Evolutionary conservation across 2,329 filamentous ascomycete species (phyloP).

Genomic region (Eutypella sp.): DNA sequence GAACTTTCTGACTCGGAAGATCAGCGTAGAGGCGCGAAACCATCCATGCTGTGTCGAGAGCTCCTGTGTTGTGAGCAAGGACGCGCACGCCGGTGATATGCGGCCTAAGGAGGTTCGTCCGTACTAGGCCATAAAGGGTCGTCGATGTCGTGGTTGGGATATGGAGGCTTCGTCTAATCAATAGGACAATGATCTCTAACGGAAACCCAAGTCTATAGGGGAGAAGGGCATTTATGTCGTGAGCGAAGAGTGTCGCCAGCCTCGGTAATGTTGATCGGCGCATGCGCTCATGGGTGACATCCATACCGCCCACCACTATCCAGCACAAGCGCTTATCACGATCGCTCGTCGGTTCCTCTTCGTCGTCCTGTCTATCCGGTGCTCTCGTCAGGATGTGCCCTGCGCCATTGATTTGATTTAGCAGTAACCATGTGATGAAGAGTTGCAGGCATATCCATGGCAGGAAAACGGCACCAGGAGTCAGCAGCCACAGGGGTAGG

Average conservation of each 20-base stretch:
- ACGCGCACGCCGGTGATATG: slow-evolving; percentile 31
- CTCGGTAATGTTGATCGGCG: slow-evolving; percentile 27
- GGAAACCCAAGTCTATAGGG: slow-evolving; percentile 45
- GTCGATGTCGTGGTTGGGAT: slow-evolving; percentile 25
- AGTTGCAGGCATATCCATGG: slow-evolving; percentile 12
- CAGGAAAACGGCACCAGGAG: slow-evolving; percentile 13
- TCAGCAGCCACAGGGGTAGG: slow-evolving; percentile 12
- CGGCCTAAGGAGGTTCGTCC: slow-evolving; percentile 29
- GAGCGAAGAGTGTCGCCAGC: slow-evolving; percentile 31
- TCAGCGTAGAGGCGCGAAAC: slow-evolving; percentile 34
- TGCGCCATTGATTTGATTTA: slow-evolving; percentile 10
- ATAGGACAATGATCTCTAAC: slow-evolving; percentile 42
- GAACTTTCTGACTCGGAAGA: slow-evolving; percentile 28
- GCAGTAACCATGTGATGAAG: slow-evolving; percentile 11
- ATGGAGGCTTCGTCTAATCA: slow-evolving; percentile 27
- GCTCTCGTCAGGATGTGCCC: slow-evolving; percentile 4
- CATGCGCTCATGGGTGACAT: slow-evolving; percentile 14
- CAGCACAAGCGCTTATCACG: slow-evolving; percentile 7
- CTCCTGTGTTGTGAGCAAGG: slow-evolving; percentile 35
- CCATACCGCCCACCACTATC: slow-evolving; percentile 14
- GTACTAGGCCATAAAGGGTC: slow-evolving; percentile 31
- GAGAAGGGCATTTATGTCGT: slow-evolving; percentile 45
- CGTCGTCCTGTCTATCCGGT: background rate
- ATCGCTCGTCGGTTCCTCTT: background rate
- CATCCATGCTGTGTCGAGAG: slow-evolving; percentile 30